Evolutionary conservation across 2,329 filamentous ascomycete species (phyloP), one percentile per base, ranked within the genome.

Genomic region (Botryosphaeria agaves): DNA sequence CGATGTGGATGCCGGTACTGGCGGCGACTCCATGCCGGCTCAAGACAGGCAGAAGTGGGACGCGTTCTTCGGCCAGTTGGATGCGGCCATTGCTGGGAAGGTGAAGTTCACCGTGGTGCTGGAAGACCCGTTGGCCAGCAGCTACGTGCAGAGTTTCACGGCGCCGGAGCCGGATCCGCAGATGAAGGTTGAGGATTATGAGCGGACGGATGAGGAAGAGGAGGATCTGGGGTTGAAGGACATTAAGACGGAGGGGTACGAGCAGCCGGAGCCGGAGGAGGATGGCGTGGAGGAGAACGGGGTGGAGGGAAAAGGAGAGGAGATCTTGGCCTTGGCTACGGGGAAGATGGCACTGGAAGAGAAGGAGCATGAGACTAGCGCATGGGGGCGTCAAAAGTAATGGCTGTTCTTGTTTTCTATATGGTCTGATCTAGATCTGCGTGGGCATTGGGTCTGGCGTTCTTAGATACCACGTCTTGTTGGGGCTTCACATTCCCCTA

Each of bases 201-300:
- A 79, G 35, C 69, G 89, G 36, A 93, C 87, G 1, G 73, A 77
- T 0, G 81, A 94, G 51, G 89, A 98, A 49, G 82, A 93, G 56
- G 89, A 98, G 46, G 82, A 94, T 35, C 61, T 98, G 7, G 89
- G 89, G 0, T 58, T 98, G 39, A 73, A 62, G 35, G 89, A 98
- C 48, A 98, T 98, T 75, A 89, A 87, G 65, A 73, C 75, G 0
- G 85, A 95, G 52, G 75, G 73, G 0, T 95, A 98, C 47, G 77
- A 77, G 51, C 62, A 72, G 31, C 66, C 36, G 24, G 33, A 24
- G 17, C 20, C 26, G 7, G 39, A 43, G 32, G 42, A 45, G 11
- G 33, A 33, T 18, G 30, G 21, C 5, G 26, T 28, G 26, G 29
- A 32, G 20, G 17, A 30, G 17, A n/a, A 38, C 14, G 23, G 31